These are phyloP conservation scores for Melastoma malabathricum DNA, from an alignment of 345 rosid genomes.

Conservation along the genomic window DNA sequence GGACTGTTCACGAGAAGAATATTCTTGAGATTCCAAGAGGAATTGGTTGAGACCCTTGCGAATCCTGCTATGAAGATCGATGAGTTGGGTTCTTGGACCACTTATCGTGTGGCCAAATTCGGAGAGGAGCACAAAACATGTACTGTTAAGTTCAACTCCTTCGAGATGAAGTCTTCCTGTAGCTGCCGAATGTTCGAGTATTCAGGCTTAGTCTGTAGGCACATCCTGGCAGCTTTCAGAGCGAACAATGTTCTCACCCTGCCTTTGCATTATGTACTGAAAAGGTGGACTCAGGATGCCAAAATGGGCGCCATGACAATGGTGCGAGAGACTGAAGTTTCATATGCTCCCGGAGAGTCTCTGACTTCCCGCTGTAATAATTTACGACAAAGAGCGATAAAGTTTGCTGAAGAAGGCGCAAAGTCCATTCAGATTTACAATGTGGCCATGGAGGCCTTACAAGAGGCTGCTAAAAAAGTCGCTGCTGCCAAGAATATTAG, in stretches of 20 bases:
- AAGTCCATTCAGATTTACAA: slow-evolving; percentile 56
- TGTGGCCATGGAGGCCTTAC: slow-evolving; percentile 61
- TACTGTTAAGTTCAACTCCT: slow-evolving; percentile 42
- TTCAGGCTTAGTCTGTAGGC: slow-evolving; percentile 67
- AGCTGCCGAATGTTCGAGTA: slow-evolving; percentile 82
- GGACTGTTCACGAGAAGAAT: slow-evolving; percentile 45
- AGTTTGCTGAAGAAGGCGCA: slow-evolving; percentile 74
- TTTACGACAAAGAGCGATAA: slow-evolving; percentile 61
- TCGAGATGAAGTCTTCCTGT: slow-evolving; percentile 61
- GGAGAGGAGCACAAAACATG: slow-evolving; percentile 52
- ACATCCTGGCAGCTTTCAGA: slow-evolving; percentile 61
- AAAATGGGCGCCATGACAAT: slow-evolving; percentile 28
- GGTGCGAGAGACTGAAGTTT: slow-evolving; percentile 25
- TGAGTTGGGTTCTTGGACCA: slow-evolving; percentile 35
- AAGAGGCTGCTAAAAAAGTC: slow-evolving; percentile 58
- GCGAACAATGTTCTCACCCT: slow-evolving; percentile 55
- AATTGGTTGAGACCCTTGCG: slow-evolving; percentile 62
- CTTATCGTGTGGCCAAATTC: slow-evolving; percentile 54
- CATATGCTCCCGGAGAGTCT: slow-evolving; percentile 34
- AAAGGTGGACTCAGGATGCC: slow-evolving; percentile 78
- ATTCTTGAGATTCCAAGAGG: slow-evolving; percentile 66
- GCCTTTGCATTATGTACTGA: slow-evolving; percentile 51
- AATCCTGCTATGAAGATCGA: slow-evolving; percentile 49
- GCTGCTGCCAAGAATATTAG: slow-evolving; percentile 32
- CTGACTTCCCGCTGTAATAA: slow-evolving; percentile 39